Evolutionary conservation across 345 rosid species (phyloP), one percentile per base, ranked within the genome.

Genomic region (Diplotaxis tenuifolia): DNA sequence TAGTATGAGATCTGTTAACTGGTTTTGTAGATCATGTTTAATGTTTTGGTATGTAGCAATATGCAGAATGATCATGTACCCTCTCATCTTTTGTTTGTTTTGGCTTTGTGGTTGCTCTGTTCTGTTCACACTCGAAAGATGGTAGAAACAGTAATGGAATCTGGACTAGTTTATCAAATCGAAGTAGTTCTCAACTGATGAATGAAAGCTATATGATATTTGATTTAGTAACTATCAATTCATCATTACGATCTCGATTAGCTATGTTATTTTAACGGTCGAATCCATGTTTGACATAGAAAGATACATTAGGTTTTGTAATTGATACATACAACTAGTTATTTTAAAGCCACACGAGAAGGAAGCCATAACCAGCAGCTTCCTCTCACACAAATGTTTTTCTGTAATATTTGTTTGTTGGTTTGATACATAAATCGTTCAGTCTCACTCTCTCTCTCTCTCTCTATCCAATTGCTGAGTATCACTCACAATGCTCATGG

Each of bases 401-500:
- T 40, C 10, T n/a, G 10, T n/a, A 38, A 36, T 36, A 3, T 11
- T 36, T 36, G 7, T 7, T 9, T 36, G 42, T 36, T 36, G 42
- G 42, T 36, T 36, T 36, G 45, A 38, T 38, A 38, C 47, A 12
- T 38, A 38, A n/a, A n/a, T n/a, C n/a, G n/a, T 38, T 38, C n/a
- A 38, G 11, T 38, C 4, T n/a, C 38, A 34, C 14, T 38, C 32
- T 29, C 32, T 25, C n/a, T n/a, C n/a, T n/a, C n/a, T n/a, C 14
- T 34, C 12, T 9, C 45, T 38, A 12, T 36, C 4, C 11, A 14
- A 10, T 6, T 38, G 50, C 28, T 1, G 9, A 62, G 25, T 52
- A 34, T 67, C 67, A 74, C 6, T 74, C 78, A 67, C 18, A 29
- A 75, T 58, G 93, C 89, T 75, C 82, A 86, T 75, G 63, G 76